Conservation (phyloP, 2,329 filamentous ascomycete species). For the Penicillium sp. region DNA sequence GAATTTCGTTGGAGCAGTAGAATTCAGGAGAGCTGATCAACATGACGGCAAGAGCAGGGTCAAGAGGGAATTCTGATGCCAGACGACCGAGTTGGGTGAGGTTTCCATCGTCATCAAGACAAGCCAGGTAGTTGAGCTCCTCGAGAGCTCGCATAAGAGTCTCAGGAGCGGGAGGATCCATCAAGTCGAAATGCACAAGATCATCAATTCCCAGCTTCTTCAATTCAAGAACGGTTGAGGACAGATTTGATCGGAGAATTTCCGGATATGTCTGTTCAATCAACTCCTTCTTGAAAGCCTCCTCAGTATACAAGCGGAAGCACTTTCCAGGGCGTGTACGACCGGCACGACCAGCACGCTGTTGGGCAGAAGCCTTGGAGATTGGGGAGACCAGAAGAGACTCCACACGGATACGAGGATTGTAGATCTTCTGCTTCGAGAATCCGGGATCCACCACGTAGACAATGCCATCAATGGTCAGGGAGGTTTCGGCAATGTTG, state of each 20-base stretch:
- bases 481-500: constrained; percentile 96
- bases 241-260: constrained; percentile 90
- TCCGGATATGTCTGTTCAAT: constrained; percentile 98
- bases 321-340: constrained; percentile 98
- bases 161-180: constrained; percentile 97
- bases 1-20: constrained; percentile 97
- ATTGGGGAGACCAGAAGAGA: constrained; percentile 97
- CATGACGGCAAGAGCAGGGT: constrained; percentile 95
- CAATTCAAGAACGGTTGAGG: constrained; percentile 92
- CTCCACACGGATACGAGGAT: constrained; percentile 93
- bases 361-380: constrained; percentile 95
- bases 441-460: constrained; percentile 99
- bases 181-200: constrained; percentile 96
- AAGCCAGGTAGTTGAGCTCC: constrained; percentile 96
- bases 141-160: constrained; percentile 98
- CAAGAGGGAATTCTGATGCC: constrained; percentile 93
- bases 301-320: constrained; percentile 94
- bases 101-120: constrained; percentile 94
- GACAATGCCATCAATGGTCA: constrained; percentile 98
- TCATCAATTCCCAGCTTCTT: constrained; percentile 97
- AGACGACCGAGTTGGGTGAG: constrained; percentile 83
- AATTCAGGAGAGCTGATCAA: constrained; percentile 97
- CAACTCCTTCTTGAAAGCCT: constrained; percentile 95
- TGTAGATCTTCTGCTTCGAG: constrained; percentile 99
- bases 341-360: constrained; percentile 97